Evolutionary conservation across 2,329 filamentous ascomycete species (phyloP), one percentile per base, ranked within the genome.

Genomic region (Davidsoniella eucalypti): DNA sequence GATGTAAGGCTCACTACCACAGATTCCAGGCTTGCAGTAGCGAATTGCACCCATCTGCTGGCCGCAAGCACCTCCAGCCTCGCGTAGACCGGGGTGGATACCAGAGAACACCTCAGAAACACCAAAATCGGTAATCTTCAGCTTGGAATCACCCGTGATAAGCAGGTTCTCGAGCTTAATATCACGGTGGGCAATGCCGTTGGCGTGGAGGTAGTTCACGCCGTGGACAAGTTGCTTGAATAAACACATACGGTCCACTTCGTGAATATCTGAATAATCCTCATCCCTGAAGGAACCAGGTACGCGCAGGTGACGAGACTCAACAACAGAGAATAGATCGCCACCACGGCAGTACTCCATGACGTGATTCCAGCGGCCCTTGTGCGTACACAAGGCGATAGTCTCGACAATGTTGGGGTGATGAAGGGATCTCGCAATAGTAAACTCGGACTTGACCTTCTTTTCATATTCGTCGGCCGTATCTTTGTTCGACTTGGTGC

Each of bases 71-170:
- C 84, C 83, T 47, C 78, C 78, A 10, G 83, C 75, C 58, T 82
- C 77, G 53, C 83, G 74, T 39, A 87, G 66, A 26, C 86, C 87
- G 0, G 86, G 87, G 62, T 93, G 86, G 47, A 80, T 80, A 38
- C 86, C 87, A 49, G 73, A 77, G 60, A 94, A 94, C 16, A 93
- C 83, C 61, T 92, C 85, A 0, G 85, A 87, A 12, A 90, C 84
- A 49, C 87, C 87, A 66, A 94, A 94, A 62, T 94, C 87, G 46
- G 86, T 87, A 53, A 94, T 88, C 66, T 94, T 94, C 51, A 94
- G 71, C 62, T 86, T 82, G 60, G 86, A 86, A 52, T 87, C 78
- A 57, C 78, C 79, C 44, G 80, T 83, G 53, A 94, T 73, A 29
- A 94, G 72, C 21, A 93, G 68, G 58, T 94, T 94, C 63, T 94